Base-by-base conservation (phyloP, 352 stramenopile species). In the Globisporangium mamillatum region DNA sequence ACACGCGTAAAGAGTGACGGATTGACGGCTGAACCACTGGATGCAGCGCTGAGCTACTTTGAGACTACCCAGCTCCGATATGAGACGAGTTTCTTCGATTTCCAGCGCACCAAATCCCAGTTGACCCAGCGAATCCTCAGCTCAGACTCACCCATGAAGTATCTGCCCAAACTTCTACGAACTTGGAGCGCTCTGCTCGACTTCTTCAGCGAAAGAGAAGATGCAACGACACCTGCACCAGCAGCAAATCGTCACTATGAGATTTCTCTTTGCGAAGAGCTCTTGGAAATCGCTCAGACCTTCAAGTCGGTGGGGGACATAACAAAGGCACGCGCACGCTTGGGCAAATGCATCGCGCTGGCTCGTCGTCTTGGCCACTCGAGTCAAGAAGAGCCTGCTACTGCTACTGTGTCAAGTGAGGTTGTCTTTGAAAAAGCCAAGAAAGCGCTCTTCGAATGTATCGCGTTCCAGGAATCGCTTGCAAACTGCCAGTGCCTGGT, bases 391-490 rank as follows among this genome's bases (percentile, higher is more conserved):
- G 58, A 62, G 0, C 25, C 38, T 24, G 44, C 4, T 22, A 27
- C 3, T 52, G 36, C 18, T 38, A 9, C 29, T 7, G 50, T 14
- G 36, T 8, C 36, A 14, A 44, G 36, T 16, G 36, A 79, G 9
- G 62, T 58, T 54, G 18, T 29, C 14, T 32, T 68, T 22, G 55
- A 63, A 9, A 55, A 67, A 27, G 67, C 68, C 18, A 78, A 74
- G 29, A 61, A 75, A 18, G 57, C 54, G 5, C 48, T 82, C 9
- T 41, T 75, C 1, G 53, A 59, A 1, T 82, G 67, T 54, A 76
- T 79, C 22, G 48, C 67, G 64, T 73, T 76, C 53, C 68, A 82
- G 52, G 67, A 54, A 10, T 63, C 62, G 8, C 29, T 76, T 5
- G 22, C 55, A 27, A 60, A 64, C 18, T 72, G 34, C 24, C 50